A percentile compares a stretch with the other conserved stretches of the same genome.
These are phyloP conservation scores for Paracoccidioides lutzii DNA, from an alignment of 2,329 filamentous ascomycete species.

Conservation along the genomic window DNA sequence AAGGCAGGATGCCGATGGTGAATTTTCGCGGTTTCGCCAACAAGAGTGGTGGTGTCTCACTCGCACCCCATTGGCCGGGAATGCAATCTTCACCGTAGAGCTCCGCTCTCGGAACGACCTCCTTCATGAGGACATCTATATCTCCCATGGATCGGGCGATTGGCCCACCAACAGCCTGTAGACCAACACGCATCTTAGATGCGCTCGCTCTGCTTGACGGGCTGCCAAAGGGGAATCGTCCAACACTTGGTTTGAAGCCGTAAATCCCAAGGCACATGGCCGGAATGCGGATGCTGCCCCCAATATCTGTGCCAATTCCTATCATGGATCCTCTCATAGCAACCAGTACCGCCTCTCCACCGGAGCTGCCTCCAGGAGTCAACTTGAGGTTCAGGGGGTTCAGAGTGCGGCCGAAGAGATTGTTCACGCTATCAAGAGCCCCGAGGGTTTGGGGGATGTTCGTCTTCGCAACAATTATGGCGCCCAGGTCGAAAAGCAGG, in stretches of 20 bases:
- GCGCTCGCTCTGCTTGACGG: constrained; percentile 35
- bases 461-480: constrained; percentile 57
- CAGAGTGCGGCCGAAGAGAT: constrained; percentile 48
- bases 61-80: constrained; percentile 28
- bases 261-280: constrained; percentile 42
- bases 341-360: constrained; percentile 51
- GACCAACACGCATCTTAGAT: constrained; percentile 36
- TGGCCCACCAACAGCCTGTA: constrained; percentile 36
- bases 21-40: constrained; percentile 17
- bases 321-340: constrained; percentile 46
- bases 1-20: constrained; percentile 33
- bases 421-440: constrained; percentile 46
- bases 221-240: constrained; percentile 40
- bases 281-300: constrained; percentile 34
- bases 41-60: constrained; percentile 13
- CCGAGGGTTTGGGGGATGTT: constrained; percentile 50
- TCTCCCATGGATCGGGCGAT: constrained; percentile 29
- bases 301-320: constrained; percentile 52
- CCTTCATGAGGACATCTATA: constrained; percentile 36
- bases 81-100: constrained; percentile 40
- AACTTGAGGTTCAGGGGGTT: constrained; percentile 51
- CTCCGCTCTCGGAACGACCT: constrained; percentile 39
- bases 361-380: constrained; percentile 51
- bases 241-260: constrained; percentile 37
- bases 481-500: constrained; percentile 47